Conservation (phyloP, 163 green algal species). For the Coccomyxa subellipsoidea region DNA sequence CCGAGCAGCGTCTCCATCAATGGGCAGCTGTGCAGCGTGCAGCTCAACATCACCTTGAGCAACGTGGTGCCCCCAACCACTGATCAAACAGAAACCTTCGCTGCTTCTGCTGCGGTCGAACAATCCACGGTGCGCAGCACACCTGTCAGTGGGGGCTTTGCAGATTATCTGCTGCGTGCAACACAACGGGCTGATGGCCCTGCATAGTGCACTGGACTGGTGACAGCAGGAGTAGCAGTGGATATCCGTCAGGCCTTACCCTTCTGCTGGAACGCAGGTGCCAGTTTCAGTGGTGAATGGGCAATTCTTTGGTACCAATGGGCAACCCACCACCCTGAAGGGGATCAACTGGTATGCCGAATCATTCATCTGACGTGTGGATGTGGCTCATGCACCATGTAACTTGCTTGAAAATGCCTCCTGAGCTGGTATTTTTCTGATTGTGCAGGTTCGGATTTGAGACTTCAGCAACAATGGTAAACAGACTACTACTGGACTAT, state of each 20-base stretch:
- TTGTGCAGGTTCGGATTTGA: slow-evolving; percentile 13
- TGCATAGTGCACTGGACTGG: neutral
- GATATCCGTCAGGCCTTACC: neutral
- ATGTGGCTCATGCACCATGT: no score
- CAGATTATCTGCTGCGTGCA: no score
- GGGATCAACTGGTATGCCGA: neutral
- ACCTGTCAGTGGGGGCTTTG: neutral
- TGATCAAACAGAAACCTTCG: neutral
- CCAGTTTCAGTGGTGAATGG: neutral
- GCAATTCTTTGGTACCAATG: neutral
- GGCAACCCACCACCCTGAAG: neutral
- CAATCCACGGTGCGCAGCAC: neutral
- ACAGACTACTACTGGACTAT: neutral
- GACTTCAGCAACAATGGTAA: neutral
- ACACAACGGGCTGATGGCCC: neutral
- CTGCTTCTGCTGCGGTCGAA: neutral
- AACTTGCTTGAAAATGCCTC: no score
- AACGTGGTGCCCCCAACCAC: neutral
- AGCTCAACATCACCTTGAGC: neutral
- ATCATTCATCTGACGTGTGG: no score
- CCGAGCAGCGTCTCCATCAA: neutral
- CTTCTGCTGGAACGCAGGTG: neutral
- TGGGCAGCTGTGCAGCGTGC: neutral
- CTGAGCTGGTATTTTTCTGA: neutral
- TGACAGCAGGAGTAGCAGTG: neutral